Evolutionary conservation across 75 land plant genomes (phyloP), one percentile per base, ranked within the genome.

Genomic region (Pinus tabuliformis): DNA sequence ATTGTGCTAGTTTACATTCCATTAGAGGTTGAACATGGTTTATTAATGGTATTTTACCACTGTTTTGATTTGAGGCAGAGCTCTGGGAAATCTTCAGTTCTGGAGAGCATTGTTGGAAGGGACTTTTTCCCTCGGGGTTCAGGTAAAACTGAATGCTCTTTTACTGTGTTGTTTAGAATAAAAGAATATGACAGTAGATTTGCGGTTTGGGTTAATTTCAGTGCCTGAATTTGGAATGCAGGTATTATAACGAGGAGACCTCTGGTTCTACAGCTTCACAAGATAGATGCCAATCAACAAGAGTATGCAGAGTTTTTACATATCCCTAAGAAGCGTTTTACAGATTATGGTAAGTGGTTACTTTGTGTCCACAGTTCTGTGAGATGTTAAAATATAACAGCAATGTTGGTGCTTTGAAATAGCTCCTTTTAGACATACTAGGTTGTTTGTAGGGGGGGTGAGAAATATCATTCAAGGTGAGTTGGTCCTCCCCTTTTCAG

Each of bases 61-160:
- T 26, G 15, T 24, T 63, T 76, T 65, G 72, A 16, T 42, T 62
- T 71, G 73, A 36, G n/a, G 15, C 77, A 95, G 98, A 95, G 98
- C 83, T 95, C 98, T 8, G 96, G 98, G 26, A 95, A 91, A 75
- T 91, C 96, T 8, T 91, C 92, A 20, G 98, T 93, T 64, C 66
- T 95, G 83, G 96, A 95, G 83, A 93, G 96, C 82, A 83, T 95
- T 5, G 95, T 95, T 4, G 98, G 95, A 33, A 79, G 95, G 42
- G 93, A 90, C 76, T 93, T 95, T 77, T 83, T 91, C 18, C 96
- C 98, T 73, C 89, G 98, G 62, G 96, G 98, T 73, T 95, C 96
- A 36, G 98, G 98, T 93, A 81, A 13, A 73, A 57, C 11, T 4
- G 8, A 36, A 8, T 71, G 37, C 16, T 71, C 49, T 71, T 39